Conservation (phyloP, 2,329 filamentous ascomycete species). For the Calonectria pseudoturangicola region DNA sequence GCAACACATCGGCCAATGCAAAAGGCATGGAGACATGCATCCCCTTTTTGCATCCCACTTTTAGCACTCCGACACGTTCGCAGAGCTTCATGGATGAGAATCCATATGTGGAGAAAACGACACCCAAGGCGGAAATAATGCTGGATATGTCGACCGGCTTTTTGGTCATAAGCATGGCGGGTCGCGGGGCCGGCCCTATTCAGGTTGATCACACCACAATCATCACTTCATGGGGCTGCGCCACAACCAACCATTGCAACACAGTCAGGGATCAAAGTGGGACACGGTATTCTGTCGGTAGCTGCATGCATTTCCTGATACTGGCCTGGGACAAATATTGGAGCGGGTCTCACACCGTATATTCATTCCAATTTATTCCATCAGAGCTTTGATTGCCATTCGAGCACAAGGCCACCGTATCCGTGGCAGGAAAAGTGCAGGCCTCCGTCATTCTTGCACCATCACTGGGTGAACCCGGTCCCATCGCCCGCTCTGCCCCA, state of each 20-base stretch:
- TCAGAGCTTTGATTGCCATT: neutral
- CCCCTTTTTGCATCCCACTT: neutral
- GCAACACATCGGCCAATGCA: neutral
- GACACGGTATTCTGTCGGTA: neutral
- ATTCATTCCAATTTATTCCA: neutral
- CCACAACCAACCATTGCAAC: conserved; percentile 15
- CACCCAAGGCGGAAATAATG: conserved; percentile 13
- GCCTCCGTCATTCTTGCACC: neutral
- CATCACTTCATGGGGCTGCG: conserved; percentile 12
- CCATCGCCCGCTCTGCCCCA: neutral
- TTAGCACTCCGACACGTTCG: neutral
- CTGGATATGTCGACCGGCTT: conserved; percentile 8
- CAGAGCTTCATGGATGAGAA: neutral
- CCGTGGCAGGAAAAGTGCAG: neutral
- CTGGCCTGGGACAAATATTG: neutral
- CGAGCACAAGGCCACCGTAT: too few relatives aligned
- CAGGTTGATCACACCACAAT: conserved; percentile 1
- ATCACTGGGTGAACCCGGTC: neutral
- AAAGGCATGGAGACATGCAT: neutral
- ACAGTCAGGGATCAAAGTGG: neutral
- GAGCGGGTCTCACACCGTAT: neutral
- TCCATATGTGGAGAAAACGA: neutral
- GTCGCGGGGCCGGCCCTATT: neutral
- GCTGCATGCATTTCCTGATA: neutral
- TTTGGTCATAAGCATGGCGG: neutral